These are phyloP conservation scores for Dispira simplex DNA, from an alignment of 192 early-diverging fungal species.

Conservation along the genomic window DNA sequence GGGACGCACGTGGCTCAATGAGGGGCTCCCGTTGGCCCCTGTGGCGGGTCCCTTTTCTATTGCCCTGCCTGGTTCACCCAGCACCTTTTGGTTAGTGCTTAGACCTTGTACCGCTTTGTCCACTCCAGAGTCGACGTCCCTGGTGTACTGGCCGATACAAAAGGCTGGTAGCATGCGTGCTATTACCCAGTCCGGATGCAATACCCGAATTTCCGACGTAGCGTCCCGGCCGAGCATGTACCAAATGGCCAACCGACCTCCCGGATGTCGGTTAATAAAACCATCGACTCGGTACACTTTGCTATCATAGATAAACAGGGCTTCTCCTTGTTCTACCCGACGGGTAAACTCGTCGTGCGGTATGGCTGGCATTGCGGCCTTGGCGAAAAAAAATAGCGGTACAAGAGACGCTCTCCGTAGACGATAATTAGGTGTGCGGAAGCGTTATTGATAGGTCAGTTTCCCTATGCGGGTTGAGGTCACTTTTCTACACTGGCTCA, in stretches of 20 bases:
- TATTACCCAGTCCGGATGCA: slow-evolving; percentile 74
- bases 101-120: slow-evolving; percentile 8
- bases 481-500: too few species aligned
- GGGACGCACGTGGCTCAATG: background rate
- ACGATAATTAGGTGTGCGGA: too few species aligned
- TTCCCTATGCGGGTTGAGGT: too few species aligned
- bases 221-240: slow-evolving; percentile 84
- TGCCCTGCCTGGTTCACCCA: background rate
- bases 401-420: too few species aligned
- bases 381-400: too few species aligned
- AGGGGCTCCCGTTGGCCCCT: background rate
- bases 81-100: background rate
- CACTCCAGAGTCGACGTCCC: slow-evolving; percentile 1
- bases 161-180: slow-evolving; percentile 60
- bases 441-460: too few species aligned
- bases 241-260: slow-evolving; percentile 75
- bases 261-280: slow-evolving; percentile 75
- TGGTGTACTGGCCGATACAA: slow-evolving; percentile 54
- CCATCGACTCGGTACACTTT: slow-evolving; percentile 82
- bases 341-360: slow-evolving; percentile 19
- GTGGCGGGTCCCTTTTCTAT: background rate
- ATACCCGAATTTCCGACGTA: slow-evolving; percentile 72
- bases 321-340: slow-evolving; percentile 43
- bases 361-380: slow-evolving; percentile 11
- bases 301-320: slow-evolving; percentile 64